phyloP scores from a whole-genome alignment of 1,139 yeast genomes.

The Candida freyschussii region DNA sequence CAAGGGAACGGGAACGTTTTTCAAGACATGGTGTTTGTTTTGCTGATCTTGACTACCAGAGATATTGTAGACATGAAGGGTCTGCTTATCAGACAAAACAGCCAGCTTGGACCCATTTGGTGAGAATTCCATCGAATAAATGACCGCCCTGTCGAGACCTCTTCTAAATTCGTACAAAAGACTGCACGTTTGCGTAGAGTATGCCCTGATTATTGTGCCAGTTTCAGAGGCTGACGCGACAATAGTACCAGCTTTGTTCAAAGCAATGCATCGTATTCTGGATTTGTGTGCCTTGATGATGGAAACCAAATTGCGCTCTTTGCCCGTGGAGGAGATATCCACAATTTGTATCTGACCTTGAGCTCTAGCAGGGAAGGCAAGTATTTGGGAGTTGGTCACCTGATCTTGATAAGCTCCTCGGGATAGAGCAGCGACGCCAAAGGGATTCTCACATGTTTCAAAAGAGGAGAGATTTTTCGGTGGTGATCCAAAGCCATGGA shows the following conservation, averaged over 20 bases:
- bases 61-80: slow-evolving; percentile 76
- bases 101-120: slow-evolving; percentile 74
- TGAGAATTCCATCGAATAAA: slow-evolving; percentile 80
- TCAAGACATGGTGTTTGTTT: slow-evolving; percentile 66
- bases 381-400: slow-evolving; percentile 35
- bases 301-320: slow-evolving; percentile 55
- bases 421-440: slow-evolving; percentile 66
- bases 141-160: slow-evolving; percentile 77
- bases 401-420: slow-evolving; percentile 26
- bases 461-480: slow-evolving; percentile 66
- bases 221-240: slow-evolving; percentile 85
- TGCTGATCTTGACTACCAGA: slow-evolving; percentile 25
- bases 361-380: slow-evolving; percentile 63
- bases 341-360: slow-evolving; percentile 34
- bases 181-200: slow-evolving; percentile 69
- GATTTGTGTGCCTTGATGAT: slow-evolving; percentile 83
- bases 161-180: slow-evolving; percentile 78
- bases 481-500: slow-evolving; percentile 77
- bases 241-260: slow-evolving; percentile 70
- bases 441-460: slow-evolving; percentile 66
- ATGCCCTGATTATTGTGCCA: slow-evolving; percentile 81
- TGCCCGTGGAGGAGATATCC: slow-evolving; percentile 24
- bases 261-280: slow-evolving; percentile 57
- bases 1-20: slow-evolving; percentile 56
- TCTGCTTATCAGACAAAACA: slow-evolving; percentile 81